These are phyloP conservation scores for Glycine tomentella DNA, from an alignment of 306 rosid species.

Conservation along the genomic window DNA sequence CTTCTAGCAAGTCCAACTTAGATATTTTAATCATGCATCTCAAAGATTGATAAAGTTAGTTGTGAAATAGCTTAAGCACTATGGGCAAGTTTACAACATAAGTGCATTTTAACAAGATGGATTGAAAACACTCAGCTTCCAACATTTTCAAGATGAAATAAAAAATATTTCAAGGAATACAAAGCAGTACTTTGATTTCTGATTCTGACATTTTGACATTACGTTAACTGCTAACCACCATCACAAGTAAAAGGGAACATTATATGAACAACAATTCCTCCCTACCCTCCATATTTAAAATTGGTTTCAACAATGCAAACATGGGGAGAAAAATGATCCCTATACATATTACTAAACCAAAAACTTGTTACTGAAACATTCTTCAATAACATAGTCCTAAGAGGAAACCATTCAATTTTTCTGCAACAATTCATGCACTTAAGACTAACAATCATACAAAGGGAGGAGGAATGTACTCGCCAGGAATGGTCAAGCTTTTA, in stretches of 20 bases:
- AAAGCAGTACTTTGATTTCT: conserved; percentile 19
- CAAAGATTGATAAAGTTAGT: conserved; percentile 7
- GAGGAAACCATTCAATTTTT: too few species aligned
- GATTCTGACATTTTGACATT: conserved; percentile 13
- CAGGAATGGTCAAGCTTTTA: too few species aligned
- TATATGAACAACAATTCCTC: neutral
- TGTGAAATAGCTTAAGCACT: too few species aligned
- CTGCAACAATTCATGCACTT: too few species aligned
- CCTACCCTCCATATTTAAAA: neutral
- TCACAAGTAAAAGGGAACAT: conserved; percentile 20
- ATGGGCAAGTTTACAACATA: too few species aligned
- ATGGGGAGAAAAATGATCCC: neutral
- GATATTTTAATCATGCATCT: conserved; percentile 28
- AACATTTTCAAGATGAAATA: neutral
- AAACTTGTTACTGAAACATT: too few species aligned
- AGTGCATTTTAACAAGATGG: conserved; percentile 23
- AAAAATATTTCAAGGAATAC: conserved; percentile 1
- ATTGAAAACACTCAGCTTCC: conserved; percentile 16
- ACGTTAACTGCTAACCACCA: neutral
- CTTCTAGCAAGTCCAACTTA: conserved; percentile 6
- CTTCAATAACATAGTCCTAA: too few species aligned
- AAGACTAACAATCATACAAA: too few species aligned
- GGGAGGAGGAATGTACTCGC: too few species aligned
- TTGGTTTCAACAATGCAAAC: neutral
- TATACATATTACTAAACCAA: conserved; percentile 11